Conservation (phyloP, 208 protist genomes). For the Trypanosoma congolense region DNA sequence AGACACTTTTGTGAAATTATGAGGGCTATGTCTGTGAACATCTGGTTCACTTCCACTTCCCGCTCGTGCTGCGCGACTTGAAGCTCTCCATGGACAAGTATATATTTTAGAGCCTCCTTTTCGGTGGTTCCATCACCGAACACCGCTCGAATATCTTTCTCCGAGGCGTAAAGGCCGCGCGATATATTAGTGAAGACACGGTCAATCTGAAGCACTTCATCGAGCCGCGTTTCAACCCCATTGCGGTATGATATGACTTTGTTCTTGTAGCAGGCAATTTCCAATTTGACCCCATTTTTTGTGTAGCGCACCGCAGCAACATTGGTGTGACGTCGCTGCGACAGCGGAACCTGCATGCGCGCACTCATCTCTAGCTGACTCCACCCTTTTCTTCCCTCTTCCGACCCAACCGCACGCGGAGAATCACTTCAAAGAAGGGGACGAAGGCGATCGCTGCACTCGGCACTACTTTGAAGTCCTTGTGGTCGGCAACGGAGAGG, state of each 20-base stretch:
- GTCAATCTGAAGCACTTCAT: conserved; percentile 90
- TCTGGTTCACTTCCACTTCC: conserved; percentile 87
- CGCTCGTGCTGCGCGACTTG: conserved; percentile 97
- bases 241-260: conserved; percentile 87
- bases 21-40: conserved; percentile 94
- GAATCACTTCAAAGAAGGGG: no score
- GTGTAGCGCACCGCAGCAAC: conserved; percentile 82
- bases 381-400: no score
- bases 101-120: conserved; percentile 79
- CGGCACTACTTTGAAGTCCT: no score
- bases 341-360: conserved; percentile 80
- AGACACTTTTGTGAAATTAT: conserved; percentile 96
- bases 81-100: conserved; percentile 95
- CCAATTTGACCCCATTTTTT: conserved; percentile 76
- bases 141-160: conserved; percentile 74
- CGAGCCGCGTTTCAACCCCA: conserved; percentile 76
- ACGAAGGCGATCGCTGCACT: no score
- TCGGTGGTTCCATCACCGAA: conserved; percentile 63
- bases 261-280: conserved; percentile 92
- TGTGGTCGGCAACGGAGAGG: no score
- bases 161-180: conserved; percentile 66
- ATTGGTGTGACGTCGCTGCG: conserved; percentile 88
- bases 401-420: no score
- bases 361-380: conserved; percentile 50
- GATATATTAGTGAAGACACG: conserved; percentile 86